Evolutionary conservation across 305 asterid species (phyloP).

Genomic region (Salvia sclarea): DNA sequence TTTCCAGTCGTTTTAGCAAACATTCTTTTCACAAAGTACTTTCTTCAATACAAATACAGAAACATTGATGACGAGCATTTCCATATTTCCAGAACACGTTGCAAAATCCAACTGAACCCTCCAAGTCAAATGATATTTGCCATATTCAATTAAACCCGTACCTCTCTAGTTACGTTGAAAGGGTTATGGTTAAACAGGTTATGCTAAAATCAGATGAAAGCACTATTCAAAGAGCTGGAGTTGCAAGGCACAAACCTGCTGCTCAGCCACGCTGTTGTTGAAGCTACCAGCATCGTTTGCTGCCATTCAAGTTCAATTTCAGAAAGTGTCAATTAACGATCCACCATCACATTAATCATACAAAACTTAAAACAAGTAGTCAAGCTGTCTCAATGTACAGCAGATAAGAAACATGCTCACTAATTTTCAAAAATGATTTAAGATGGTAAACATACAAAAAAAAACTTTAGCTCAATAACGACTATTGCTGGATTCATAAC

Average conservation of each 20-base stretch:
- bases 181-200: neutral
- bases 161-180: constrained; percentile 9
- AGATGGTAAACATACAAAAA: constrained; percentile 7
- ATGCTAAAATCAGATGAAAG: constrained; percentile 21
- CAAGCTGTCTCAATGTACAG: constrained; percentile 5
- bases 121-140: constrained; percentile 7
- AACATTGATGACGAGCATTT: constrained; percentile 21
- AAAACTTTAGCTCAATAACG: constrained; percentile 7
- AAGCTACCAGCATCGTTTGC: constrained; percentile 94
- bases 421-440: constrained; percentile 5
- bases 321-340: constrained; percentile 23
- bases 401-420: neutral
- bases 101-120: constrained; percentile 14
- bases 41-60: constrained; percentile 9
- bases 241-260: constrained; percentile 68
- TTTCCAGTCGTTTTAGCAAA: neutral
- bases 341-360: constrained; percentile 29
- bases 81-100: constrained; percentile 7
- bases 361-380: constrained; percentile 5
- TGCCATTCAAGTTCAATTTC: constrained; percentile 45
- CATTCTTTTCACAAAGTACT: neutral
- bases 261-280: constrained; percentile 92
- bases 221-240: constrained; percentile 20
- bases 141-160: constrained; percentile 12
- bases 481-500: constrained; percentile 26